Evolutionary conservation across 805 yeast species (phyloP), one percentile per base, ranked within the genome.

Genomic region (Wickerhamiella kurtzmanii): DNA sequence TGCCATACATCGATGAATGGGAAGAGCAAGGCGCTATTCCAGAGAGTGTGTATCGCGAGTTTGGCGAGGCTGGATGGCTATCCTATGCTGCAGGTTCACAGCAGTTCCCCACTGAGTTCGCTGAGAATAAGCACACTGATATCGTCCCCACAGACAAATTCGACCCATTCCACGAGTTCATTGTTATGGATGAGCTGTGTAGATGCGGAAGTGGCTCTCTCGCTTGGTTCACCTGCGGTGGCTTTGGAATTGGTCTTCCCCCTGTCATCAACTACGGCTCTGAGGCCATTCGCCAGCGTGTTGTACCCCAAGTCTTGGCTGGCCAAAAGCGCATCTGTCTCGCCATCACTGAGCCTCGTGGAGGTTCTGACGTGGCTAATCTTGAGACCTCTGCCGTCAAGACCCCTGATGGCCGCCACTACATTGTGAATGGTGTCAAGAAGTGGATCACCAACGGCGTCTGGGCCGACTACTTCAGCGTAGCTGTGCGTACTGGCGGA

Each of bases 391-490:
- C 64, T 6, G 72, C 72, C 36, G 60, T 53, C 44, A 53, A 54
- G 57, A 61, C 71, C 22, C 58, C 61, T n/a, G 72, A 67, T 49
- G 71, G 71, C 36, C 64, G 65, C 62, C 60, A 56, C 55, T 67
- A 53, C 54, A 62, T 68, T 44, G 71, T 67, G 47, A 67, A 66
- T 50, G 72, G 72, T 41, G 62, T 57, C 51, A 67, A 67, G 62
- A 68, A 67, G 57, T 67, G 72, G 71, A 67, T 67, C 60, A 68
- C 72, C 49, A 68, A 68, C 53, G 71, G 72, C 44, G 53, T 66
- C 48, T 66, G 62, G 61, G 61, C 71, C 38, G 71, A 67, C 58
- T 67, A 60, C 60, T 67, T 68, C 59, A 60, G 67, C 32, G 71
- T 66, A 5, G 72, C 72, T 15, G 71, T 67, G 40, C 68, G 72